Evolutionary conservation across 2,329 filamentous ascomycete genomes (phyloP).

Genomic region (Metarhizium humberi): DNA sequence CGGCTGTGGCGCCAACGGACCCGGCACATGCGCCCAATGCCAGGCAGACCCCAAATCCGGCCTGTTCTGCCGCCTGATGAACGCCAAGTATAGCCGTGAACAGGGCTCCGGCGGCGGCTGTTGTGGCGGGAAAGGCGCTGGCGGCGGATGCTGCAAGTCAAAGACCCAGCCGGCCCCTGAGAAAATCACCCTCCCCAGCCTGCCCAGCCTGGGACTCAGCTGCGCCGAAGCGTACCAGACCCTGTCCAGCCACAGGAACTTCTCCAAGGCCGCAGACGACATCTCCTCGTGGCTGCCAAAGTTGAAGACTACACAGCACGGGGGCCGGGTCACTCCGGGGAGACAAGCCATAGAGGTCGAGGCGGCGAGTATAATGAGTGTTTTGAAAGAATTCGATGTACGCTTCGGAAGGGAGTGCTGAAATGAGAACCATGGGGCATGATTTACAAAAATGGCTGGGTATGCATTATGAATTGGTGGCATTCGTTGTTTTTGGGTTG

Average conservation of each 20-base stretch:
- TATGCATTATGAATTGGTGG: not conserved
- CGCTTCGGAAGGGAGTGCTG: conserved; percentile 48
- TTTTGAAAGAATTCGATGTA: conserved; percentile 73
- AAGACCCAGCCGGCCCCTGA: conserved; percentile 17
- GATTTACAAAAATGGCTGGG: not conserved
- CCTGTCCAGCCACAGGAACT: conserved; percentile 66
- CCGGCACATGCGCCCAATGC: conserved; percentile 73
- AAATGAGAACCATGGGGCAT: conserved; percentile 4
- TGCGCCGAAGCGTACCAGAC: conserved; percentile 75
- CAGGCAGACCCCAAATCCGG: conserved; percentile 69
- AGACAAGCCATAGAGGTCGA: conserved; percentile 66
- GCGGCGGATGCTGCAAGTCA: conserved; percentile 56
- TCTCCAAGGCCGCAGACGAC: conserved; percentile 63
- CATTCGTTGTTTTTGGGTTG: not conserved
- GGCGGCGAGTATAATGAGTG: conserved; percentile 76
- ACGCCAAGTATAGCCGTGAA: conserved; percentile 49
- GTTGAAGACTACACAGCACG: conserved; percentile 49
- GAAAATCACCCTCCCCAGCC: conserved; percentile 25
- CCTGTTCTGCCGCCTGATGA: conserved; percentile 73
- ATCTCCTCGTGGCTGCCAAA: conserved; percentile 68
- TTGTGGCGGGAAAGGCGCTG: conserved; percentile 51
- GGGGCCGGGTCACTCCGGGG: conserved; percentile 19
- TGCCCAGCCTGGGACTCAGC: conserved; percentile 50
- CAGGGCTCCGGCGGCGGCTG: conserved; percentile 36
- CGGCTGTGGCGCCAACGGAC: conserved; percentile 56